phyloP scores from a whole-genome alignment of 176 grass and related monocot species.

The Urochloa ruziziensis region DNA sequence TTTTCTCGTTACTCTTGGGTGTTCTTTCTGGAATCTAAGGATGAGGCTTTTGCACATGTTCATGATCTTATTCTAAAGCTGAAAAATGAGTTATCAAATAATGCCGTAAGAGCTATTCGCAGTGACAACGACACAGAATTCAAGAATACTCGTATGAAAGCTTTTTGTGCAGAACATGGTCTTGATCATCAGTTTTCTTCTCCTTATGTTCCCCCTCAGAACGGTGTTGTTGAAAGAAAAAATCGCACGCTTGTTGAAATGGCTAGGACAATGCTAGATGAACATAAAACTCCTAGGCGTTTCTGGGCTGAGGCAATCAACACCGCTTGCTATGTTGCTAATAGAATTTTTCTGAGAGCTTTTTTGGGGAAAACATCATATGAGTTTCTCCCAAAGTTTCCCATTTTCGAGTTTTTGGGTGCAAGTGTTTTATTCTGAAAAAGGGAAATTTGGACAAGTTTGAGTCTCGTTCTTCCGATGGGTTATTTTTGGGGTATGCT shows the following conservation, averaged over 20 bases:
- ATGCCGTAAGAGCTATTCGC: slow-evolving; percentile 1
- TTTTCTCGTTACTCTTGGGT: background rate
- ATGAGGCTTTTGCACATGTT: background rate
- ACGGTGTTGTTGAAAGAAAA: background rate
- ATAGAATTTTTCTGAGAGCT: background rate
- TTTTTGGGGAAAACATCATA: background rate
- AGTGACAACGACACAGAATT: background rate
- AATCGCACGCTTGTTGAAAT: background rate
- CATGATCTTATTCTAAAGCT: background rate
- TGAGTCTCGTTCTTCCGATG: background rate
- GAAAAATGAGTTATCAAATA: background rate
- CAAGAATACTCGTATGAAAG: background rate
- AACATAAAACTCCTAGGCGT: background rate
- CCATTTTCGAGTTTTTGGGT: background rate
- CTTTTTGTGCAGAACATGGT: background rate
- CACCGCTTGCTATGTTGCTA: background rate
- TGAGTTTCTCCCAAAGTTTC: background rate
- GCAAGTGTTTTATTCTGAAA: background rate
- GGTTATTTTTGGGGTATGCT: background rate
- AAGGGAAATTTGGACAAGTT: background rate
- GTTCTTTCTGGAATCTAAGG: background rate
- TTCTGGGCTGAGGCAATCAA: background rate
- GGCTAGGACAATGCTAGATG: background rate
- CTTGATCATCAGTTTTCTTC: slow-evolving; percentile 3
- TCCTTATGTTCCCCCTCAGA: background rate